Evolutionary conservation across 306 rosid genomes (phyloP).

Genomic region (Hippophae rhamnoides): DNA sequence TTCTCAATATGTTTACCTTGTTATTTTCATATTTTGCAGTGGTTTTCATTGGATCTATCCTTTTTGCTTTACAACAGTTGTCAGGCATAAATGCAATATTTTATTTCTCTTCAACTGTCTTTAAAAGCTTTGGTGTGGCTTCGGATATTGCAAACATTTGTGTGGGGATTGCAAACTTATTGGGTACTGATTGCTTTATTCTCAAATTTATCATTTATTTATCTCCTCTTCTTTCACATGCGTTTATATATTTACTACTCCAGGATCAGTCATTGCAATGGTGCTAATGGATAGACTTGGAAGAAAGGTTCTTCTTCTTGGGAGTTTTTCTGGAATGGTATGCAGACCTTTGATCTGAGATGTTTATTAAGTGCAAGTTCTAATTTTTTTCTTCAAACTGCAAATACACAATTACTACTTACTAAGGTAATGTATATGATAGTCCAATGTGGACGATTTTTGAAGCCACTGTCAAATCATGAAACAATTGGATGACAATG

Average conservation of each 20-base stretch:
- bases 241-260: constrained; percentile 13
- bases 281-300: constrained; percentile 88
- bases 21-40: constrained; percentile 56
- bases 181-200: constrained; percentile 34
- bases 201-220: constrained; percentile 7
- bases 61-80: constrained; percentile 85
- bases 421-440: no score
- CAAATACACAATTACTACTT: no score
- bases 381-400: no score
- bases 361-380: no score
- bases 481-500: no score
- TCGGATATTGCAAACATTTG: constrained; percentile 56
- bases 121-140: constrained; percentile 63
- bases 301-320: constrained; percentile 62
- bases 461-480: no score
- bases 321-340: constrained; percentile 86
- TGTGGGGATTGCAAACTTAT: constrained; percentile 61
- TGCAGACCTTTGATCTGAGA: no score
- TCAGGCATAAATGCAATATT: constrained; percentile 88
- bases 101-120: constrained; percentile 76
- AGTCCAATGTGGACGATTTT: no score
- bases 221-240: constrained; percentile 12
- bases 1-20: constrained; percentile 23
- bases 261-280: constrained; percentile 72
- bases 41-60: constrained; percentile 69